A percentile compares a stretch with the other conserved stretches of the same genome.
These are phyloP conservation scores for Voacanga thouarsii DNA, from an alignment of 257 asterid species.

Conservation along the genomic window DNA sequence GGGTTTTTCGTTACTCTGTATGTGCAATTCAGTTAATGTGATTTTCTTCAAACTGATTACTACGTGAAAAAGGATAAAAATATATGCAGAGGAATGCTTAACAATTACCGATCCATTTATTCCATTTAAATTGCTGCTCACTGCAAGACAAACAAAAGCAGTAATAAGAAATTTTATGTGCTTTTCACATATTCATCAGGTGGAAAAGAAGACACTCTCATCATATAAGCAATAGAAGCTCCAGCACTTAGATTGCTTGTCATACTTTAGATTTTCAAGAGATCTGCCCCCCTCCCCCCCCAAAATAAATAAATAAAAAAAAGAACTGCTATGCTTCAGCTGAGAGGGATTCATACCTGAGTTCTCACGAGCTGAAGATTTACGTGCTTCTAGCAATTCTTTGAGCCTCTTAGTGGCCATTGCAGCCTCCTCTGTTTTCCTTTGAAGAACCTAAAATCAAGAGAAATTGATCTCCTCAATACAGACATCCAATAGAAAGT, in stretches of 20 bases:
- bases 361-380: conserved; percentile 81
- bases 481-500: background rate
- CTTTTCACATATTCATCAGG: background rate
- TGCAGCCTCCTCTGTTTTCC: conserved; percentile 99
- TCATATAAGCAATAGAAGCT: background rate
- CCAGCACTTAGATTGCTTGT: background rate
- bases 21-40: conserved; percentile 6
- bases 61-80: conserved; percentile 1
- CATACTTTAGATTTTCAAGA: background rate
- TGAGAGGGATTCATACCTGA: conserved; percentile 47
- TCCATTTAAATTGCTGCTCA: conserved; percentile 68
- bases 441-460: conserved; percentile 85
- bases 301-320: background rate
- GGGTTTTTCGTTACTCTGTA: conserved; percentile 81
- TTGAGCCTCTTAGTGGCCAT: conserved; percentile 96
- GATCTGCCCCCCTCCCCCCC: no score
- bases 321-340: background rate
- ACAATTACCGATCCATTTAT: conserved; percentile 65
- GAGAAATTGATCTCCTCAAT: background rate
- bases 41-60: conserved; percentile 11
- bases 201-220: background rate
- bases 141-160: conserved; percentile 42
- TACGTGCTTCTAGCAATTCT: conserved; percentile 97
- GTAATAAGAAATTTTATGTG: conserved; percentile 7
- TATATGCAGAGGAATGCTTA: conserved; percentile 12